Evolutionary conservation across 2,329 filamentous ascomycete genomes (phyloP).

Genomic region (Raffaelea albimanens): DNA sequence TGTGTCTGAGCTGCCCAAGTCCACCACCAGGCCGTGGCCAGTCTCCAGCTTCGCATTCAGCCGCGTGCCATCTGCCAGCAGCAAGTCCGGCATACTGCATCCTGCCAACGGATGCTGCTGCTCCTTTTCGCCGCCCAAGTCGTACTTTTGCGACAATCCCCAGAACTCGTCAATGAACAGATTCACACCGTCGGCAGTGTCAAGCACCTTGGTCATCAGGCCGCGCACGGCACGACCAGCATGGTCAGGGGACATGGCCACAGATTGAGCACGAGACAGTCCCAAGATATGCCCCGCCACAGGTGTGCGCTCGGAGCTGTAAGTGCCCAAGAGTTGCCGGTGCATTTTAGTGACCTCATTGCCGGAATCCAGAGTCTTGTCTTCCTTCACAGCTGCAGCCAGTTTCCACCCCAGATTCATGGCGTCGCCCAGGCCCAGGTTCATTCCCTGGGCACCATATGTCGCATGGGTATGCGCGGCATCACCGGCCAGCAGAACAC

Average conservation of each 20-base stretch:
- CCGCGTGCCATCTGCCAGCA: conserved; percentile 10
- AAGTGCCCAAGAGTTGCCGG: conserved; percentile 31
- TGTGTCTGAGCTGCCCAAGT: conserved; percentile 16
- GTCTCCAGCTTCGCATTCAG: conserved; percentile 20
- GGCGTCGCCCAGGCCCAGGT: conserved; percentile 39
- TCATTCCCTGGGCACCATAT: conserved; percentile 40
- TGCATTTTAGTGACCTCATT: neutral
- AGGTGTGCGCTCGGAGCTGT: conserved; percentile 34
- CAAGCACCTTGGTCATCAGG: conserved; percentile 18
- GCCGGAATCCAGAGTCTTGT: neutral
- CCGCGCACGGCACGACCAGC: conserved; percentile 17
- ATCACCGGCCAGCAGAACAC: conserved; percentile 38
- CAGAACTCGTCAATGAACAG: conserved; percentile 22
- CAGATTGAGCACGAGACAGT: conserved; percentile 27
- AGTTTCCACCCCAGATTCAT: conserved; percentile 44
- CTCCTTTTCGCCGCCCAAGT: conserved; percentile 15
- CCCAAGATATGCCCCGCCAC: conserved; percentile 26
- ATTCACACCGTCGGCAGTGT: conserved; percentile 20
- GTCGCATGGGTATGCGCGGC: conserved; percentile 39
- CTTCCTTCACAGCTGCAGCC: conserved; percentile 23
- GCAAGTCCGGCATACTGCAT: conserved; percentile 9
- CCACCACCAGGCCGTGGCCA: conserved; percentile 19
- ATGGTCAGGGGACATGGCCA: conserved; percentile 19
- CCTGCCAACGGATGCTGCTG: conserved; percentile 8
- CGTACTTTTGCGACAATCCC: conserved; percentile 25